Conservation (phyloP, 768 basidiomycete species). For the Trametes coccinea region DNA sequence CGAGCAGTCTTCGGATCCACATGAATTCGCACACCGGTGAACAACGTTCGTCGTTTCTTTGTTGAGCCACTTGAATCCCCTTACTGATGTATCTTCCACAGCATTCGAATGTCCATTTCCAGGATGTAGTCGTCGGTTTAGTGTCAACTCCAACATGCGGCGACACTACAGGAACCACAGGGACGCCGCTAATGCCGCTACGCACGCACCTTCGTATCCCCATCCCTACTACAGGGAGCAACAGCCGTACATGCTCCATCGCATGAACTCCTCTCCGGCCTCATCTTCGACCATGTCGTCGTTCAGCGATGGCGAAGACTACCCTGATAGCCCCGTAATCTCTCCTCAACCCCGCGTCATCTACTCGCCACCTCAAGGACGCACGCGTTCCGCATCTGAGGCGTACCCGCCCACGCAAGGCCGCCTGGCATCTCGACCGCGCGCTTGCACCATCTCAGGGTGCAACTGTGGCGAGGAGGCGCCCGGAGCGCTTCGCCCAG, state of each 20-base stretch:
- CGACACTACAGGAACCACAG: conserved; percentile 73
- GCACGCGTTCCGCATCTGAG: conserved; percentile 12
- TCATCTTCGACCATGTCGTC: conserved; percentile 14
- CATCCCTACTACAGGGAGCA: background rate
- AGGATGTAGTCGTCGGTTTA: conserved; percentile 74
- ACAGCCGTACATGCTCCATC: conserved; percentile 1
- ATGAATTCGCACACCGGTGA: conserved; percentile 68
- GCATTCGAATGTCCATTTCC: conserved; percentile 77
- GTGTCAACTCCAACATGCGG: conserved; percentile 85
- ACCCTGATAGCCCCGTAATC: background rate
- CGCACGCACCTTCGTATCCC: background rate
- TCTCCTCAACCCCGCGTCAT: background rate
- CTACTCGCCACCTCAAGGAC: background rate
- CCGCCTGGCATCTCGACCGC: conserved; percentile 1
- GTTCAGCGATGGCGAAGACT: conserved; percentile 15
- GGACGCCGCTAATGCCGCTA: background rate
- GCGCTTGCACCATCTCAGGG: conserved; percentile 17
- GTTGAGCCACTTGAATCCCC: background rate
- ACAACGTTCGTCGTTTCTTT: conserved; percentile 49
- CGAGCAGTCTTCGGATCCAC: conserved; percentile 65
- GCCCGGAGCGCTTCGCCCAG: conserved; percentile 16
- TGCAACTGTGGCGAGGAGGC: conserved; percentile 15
- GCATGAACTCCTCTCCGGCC: conserved; percentile 3
- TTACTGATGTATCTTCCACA: conserved; percentile 27
- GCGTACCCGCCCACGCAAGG: conserved; percentile 4